Evolutionary conservation across 1,284 basidiomycete genomes (phyloP).

Genomic region (Polyporus tsugae): DNA sequence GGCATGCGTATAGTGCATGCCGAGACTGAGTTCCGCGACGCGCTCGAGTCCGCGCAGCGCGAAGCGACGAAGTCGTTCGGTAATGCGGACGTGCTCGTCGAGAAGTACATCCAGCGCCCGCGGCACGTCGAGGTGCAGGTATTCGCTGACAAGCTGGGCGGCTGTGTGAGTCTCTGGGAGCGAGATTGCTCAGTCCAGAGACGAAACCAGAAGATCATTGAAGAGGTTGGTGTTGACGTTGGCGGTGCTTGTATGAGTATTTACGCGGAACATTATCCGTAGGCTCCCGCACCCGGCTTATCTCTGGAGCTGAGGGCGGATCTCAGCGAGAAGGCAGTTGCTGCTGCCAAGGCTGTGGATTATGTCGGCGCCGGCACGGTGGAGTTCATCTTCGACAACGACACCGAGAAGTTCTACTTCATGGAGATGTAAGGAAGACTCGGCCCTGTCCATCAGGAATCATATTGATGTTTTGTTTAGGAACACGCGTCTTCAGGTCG

Average conservation of each 20-base stretch:
- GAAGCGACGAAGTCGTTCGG: conserved; percentile 90
- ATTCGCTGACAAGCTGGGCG: conserved; percentile 82
- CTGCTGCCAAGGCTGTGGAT: conserved; percentile 89
- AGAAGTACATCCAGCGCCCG: conserved; percentile 86
- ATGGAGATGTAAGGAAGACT: conserved; percentile 83
- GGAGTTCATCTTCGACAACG: conserved; percentile 94
- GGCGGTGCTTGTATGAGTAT: not conserved
- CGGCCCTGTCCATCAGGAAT: not conserved
- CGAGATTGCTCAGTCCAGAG: conserved; percentile 95
- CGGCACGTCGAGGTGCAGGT: conserved; percentile 92
- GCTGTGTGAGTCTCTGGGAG: conserved; percentile 90
- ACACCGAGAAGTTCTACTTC: conserved; percentile 86
- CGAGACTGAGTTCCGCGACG: conserved; percentile 74
- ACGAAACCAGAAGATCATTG: conserved; percentile 95
- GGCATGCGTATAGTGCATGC: conserved; percentile 92
- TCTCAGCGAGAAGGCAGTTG: conserved; percentile 88
- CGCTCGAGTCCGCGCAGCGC: conserved; percentile 84
- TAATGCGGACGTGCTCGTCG: conserved; percentile 86
- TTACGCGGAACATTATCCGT: conserved; percentile 5
- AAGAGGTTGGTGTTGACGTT: conserved; percentile 63
- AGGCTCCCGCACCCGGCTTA: conserved; percentile 92
- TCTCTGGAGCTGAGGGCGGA: conserved; percentile 79
- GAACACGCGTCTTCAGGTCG: conserved; percentile 94
- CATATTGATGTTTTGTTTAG: conserved; percentile 46
- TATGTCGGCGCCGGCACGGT: conserved; percentile 94